Evolutionary conservation across 768 basidiomycete genomes (phyloP), one percentile per base, ranked within the genome.

Genomic region (Cystofilobasidium capitatum): DNA sequence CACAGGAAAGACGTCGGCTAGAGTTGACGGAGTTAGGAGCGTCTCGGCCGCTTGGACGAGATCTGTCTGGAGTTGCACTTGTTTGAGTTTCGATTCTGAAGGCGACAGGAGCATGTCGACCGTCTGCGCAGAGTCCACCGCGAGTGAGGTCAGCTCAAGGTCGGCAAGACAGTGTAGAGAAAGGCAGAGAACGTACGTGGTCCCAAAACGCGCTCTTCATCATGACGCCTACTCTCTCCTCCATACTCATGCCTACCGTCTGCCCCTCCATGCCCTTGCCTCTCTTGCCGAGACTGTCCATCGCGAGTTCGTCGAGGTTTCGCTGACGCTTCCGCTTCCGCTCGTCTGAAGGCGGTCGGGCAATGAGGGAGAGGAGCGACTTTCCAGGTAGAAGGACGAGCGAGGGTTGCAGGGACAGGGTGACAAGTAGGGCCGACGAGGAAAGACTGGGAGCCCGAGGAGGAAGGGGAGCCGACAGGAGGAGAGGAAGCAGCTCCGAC

Each of bases 181-280:
- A 4, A 36, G 20, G 24, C 20, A 10, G 24, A 39, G 14, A 8
- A 10, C 24, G 22, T 1, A 58, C 65, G 29, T 68, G 59, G 26
- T 68, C 66, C 66, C 66, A 68, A 14, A 44, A 68, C n/a, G 66
- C 66, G 1, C 8, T 0, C 40, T 58, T 55, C 66, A 68, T 68
- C 66, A 68, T 68, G 3, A 14, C 36, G 6, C 33, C 60, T 5
- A 68, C 55, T 17, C 60, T 62, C 42, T 62, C 66, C 40, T 68
- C 59, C 33, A 58, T 35, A 14, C n/a, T 37, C 33, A 26, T 36
- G 24, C 10, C 29, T 22, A 24, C 31, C 17, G 6, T 24, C 57
- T 17, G 16, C n/a, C 37, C 47, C 3, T 39, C 51, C 39, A 42
- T 12, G 44, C 61, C 61, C 61, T 47, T 45, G 20, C 45, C 61